Evolutionary conservation across 1,139 yeast species (phyloP), one percentile per base, ranked within the genome.

Genomic region (Sugiyamaella castrensis): DNA sequence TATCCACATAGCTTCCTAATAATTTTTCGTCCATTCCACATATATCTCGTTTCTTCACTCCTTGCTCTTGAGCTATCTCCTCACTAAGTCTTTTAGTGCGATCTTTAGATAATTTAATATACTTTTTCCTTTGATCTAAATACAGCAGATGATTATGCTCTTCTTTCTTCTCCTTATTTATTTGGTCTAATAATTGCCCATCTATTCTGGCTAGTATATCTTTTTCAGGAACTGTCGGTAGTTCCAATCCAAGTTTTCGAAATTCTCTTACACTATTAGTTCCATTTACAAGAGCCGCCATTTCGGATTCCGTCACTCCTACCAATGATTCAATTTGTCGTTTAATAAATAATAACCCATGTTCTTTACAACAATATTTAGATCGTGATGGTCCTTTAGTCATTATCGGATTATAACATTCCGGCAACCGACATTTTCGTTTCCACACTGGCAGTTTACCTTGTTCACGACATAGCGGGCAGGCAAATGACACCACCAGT

Each of bases 331-430:
- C 38, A 16, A 58, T 47, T 26, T 61, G 47, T 31, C 43, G 54
- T 47, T 64, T 65, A 71, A 87, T 75, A 60, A 73, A 88, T 51
- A 64, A 59, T 24, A 77, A 51, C 0, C 95, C 97, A 66, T 91
- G 96, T 32, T 79, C 85, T 28, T 73, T 75, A 19, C 80, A 69
- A 64, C 98, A 91, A 64, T 87, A 91, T 64, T 89, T 88, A 39
- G 89, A 80, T 30, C 51, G 48, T 7, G 43, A 29, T 7, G 35
- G 7, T 5, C 37, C 46, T 4, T 43, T 46, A 2, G 85, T 47
- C 4, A 43, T 37, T 6, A 87, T 80, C 0, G 94, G 87, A 46
- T 75, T 72, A 53, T 66, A 74, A 62, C 98, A 91, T 1, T 64
- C 68, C 0, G 68, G 65, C 11, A 86, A 53, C 29, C 94, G 73